Conservation (phyloP, 352 stramenopile genomes). For the Globisporangium iwayamae region DNA sequence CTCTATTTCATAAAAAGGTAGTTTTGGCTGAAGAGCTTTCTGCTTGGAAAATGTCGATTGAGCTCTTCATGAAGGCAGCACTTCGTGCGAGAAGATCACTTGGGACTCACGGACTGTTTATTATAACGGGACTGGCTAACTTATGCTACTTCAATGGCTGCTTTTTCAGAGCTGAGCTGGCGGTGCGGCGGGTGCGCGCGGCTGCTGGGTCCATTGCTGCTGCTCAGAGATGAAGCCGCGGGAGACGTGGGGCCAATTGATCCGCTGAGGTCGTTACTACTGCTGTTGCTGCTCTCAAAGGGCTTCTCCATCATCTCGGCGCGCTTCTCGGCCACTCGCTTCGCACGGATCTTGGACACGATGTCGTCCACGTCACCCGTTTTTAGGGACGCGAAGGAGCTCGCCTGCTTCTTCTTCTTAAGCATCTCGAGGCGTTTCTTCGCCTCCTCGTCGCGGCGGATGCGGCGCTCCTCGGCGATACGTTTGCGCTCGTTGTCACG, state of each 20-base stretch:
- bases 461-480: constrained; percentile 70
- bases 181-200: background rate
- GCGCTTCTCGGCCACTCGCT: constrained; percentile 74
- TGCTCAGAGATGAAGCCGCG: background rate
- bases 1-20: background rate
- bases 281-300: constrained; percentile 10
- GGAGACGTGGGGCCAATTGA: background rate
- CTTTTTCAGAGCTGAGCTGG: constrained; percentile 6
- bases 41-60: background rate
- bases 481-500: constrained; percentile 84
- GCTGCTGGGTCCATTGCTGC: constrained; percentile 5
- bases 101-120: background rate
- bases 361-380: constrained; percentile 81
- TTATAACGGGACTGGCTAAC: constrained; percentile 10
- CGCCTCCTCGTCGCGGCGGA: constrained; percentile 74
- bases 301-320: constrained; percentile 44
- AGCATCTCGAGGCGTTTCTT: constrained; percentile 79
- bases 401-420: constrained; percentile 77
- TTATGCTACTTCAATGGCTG: constrained; percentile 19
- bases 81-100: background rate
- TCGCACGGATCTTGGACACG: constrained; percentile 77
- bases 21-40: background rate
- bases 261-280: background rate
- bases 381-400: constrained; percentile 65
- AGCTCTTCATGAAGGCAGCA: background rate